Evolutionary conservation across 2,329 filamentous ascomycete genomes (phyloP).

Genomic region (Epichloe scottii): DNA sequence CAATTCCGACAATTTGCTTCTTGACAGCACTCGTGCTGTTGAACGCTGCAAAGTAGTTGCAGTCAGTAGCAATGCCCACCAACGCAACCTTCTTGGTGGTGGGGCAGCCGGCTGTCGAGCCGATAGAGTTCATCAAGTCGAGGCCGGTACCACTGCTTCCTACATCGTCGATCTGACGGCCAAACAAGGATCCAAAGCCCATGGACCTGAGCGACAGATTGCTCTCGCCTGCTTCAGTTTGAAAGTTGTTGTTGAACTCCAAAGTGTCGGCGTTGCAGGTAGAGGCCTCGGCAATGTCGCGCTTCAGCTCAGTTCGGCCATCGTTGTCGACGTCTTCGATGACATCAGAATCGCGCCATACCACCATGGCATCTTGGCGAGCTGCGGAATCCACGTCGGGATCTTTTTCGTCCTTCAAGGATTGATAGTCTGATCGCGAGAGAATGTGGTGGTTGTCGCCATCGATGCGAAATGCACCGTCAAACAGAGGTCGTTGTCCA

Average conservation of each 20-base stretch:
- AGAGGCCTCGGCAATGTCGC: conserved; percentile 31
- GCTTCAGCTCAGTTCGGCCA: conserved; percentile 49
- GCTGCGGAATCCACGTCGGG: conserved; percentile 44
- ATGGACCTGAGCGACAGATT: conserved; percentile 42
- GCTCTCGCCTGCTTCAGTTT: conserved; percentile 46
- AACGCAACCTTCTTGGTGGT: conserved; percentile 83
- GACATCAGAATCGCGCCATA: conserved; percentile 88
- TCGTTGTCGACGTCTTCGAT: conserved; percentile 19
- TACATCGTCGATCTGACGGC: conserved; percentile 58
- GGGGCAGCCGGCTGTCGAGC: conserved; percentile 73
- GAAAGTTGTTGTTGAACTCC: conserved; percentile 63
- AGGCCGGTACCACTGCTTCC: conserved; percentile 55
- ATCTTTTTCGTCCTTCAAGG: conserved; percentile 60
- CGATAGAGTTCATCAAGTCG: conserved; percentile 68
- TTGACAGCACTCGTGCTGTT: conserved; percentile 47
- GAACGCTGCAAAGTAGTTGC: conserved; percentile 69
- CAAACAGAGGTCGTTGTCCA: conserved; percentile 68
- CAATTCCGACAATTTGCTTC: conserved; percentile 65
- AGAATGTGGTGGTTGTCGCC: conserved; percentile 82
- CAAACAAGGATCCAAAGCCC: conserved; percentile 55
- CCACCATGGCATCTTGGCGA: conserved; percentile 66
- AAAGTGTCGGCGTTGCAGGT: conserved; percentile 66
- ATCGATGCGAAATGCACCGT: conserved; percentile 74
- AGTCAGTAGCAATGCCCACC: conserved; percentile 86
- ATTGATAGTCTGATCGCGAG: conserved; percentile 58